Evolutionary conservation across 345 rosid species (phyloP).

Genomic region (Citrus trifoliata): DNA sequence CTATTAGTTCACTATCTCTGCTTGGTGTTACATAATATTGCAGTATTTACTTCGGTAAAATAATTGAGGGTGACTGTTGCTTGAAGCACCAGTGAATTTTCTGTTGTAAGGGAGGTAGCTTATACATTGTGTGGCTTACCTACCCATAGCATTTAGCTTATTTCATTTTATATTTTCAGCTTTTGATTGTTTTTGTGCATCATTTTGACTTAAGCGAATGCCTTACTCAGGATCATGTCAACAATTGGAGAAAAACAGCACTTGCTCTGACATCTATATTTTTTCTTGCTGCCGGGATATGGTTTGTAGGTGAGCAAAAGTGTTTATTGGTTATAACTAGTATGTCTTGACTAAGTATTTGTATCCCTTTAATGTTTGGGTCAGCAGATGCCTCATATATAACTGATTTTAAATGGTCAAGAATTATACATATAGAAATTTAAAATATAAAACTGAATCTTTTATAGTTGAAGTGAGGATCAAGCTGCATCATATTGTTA

Average conservation of each 20-base stretch:
- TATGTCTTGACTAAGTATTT: background rate
- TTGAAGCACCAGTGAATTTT: background rate
- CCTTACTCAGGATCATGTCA: conserved; percentile 53
- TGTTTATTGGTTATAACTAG: background rate
- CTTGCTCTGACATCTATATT: conserved; percentile 71
- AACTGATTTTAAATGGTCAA: background rate
- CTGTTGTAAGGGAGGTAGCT: background rate
- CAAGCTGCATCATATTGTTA: background rate
- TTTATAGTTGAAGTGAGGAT: background rate
- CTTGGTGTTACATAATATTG: background rate
- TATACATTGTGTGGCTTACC: background rate
- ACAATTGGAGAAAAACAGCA: conserved; percentile 83
- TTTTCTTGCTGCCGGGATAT: conserved; percentile 73
- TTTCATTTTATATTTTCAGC: background rate
- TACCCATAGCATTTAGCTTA: background rate
- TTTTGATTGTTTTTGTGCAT: background rate
- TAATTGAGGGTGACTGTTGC: background rate
- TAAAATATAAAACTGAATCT: background rate
- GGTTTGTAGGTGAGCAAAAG: conserved; percentile 67
- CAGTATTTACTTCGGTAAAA: background rate
- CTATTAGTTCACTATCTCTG: background rate
- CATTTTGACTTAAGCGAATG: conserved; percentile 1
- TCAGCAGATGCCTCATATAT: background rate
- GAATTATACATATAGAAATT: background rate
- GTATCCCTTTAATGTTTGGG: background rate